Conservation (phyloP, 202 grass and related monocot species). For the Brachypodium distachyon region DNA sequence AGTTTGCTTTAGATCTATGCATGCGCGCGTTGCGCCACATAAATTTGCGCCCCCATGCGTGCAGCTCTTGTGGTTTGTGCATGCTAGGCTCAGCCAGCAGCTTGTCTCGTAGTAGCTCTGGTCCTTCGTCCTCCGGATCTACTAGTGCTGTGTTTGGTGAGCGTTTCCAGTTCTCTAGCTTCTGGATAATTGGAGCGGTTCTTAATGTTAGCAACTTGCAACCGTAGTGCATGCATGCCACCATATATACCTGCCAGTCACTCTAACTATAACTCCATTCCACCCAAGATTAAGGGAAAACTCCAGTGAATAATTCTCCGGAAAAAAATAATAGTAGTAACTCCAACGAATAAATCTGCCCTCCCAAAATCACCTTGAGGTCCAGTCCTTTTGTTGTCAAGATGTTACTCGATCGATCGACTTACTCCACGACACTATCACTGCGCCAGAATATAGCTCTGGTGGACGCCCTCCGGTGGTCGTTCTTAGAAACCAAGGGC, state of each 20-base stretch:
- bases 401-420: not conserved
- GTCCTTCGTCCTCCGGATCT: not conserved
- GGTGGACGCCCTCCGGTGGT: too few relatives aligned
- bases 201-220: not conserved
- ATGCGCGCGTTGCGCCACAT: not conserved
- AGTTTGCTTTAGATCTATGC: not conserved
- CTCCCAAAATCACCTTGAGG: not conserved
- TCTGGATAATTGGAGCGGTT: not conserved
- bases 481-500: too few relatives aligned
- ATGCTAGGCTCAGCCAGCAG: not conserved
- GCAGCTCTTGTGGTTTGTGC: not conserved
- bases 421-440: too few relatives aligned
- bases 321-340: too few relatives aligned
- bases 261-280: too few relatives aligned
- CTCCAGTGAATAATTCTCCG: not conserved
- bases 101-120: not conserved
- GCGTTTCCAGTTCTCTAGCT: not conserved
- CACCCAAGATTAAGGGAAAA: too few relatives aligned
- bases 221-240: not conserved
- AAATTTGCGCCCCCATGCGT: not conserved
- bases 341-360: not conserved
- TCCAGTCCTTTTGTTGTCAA: not conserved
- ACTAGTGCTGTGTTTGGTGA: not conserved
- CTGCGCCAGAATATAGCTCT: too few relatives aligned
- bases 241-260: too few relatives aligned